Percentiles rank a stretch among this genome's conserved stretches.
Evolutionary conservation across 2,329 filamentous ascomycete species (phyloP).

Genomic region (Colletotrichum noveboracense): DNA sequence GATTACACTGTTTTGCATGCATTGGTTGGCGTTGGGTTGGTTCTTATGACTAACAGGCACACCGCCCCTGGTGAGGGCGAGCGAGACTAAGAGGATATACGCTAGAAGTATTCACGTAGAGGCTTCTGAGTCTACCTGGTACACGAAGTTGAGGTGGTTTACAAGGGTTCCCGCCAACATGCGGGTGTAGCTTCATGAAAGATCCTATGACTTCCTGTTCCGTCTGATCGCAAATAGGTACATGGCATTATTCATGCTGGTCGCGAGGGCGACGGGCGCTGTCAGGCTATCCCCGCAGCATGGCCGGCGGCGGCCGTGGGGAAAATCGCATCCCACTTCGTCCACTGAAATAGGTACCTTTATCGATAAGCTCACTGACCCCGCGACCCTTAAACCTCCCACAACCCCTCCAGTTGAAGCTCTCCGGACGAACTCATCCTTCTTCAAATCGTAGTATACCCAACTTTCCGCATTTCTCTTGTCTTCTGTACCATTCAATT

Average conservation of each 20-base stretch:
- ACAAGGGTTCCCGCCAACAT: not conserved
- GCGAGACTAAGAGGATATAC: not conserved
- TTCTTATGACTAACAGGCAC: not conserved
- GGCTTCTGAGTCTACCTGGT: not conserved
- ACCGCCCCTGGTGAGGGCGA: not conserved
- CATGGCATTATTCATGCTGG: not conserved
- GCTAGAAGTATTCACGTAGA: not conserved
- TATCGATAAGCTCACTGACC: constrained; percentile 17
- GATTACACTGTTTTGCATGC: not conserved
- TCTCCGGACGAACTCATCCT: not conserved
- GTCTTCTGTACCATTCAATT: not conserved
- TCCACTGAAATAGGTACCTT: not conserved
- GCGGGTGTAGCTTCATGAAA: not conserved
- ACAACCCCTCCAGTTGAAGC: constrained; percentile 1
- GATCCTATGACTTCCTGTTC: not conserved
- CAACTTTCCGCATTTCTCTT: not conserved
- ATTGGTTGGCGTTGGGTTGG: constrained; percentile 5
- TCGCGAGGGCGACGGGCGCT: not conserved
- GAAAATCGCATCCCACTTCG: not conserved
- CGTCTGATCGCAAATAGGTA: not conserved
- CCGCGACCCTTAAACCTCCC: constrained; percentile 4
- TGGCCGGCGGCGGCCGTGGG: constrained; percentile 16
- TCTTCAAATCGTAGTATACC: not conserved
- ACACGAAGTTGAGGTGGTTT: not conserved
- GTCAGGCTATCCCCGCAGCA: not conserved